Evolutionary conservation across 2,329 filamentous ascomycete genomes (phyloP).

Genomic region (Herpotrichia juniperi): DNA sequence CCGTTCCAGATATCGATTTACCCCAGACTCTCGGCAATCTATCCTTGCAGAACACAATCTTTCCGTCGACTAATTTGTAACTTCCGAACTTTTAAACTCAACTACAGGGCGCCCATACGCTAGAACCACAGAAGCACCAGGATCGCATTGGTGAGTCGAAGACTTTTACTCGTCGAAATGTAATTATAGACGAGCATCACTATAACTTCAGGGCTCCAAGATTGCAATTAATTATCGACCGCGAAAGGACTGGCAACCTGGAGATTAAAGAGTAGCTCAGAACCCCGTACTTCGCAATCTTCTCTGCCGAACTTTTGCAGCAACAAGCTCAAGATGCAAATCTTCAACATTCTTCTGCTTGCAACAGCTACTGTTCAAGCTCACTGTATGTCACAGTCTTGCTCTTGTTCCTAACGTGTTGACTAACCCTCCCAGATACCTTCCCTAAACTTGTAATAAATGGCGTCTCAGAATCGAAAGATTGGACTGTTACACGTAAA

Average conservation of each 20-base stretch:
- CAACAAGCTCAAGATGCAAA: constrained; percentile 19
- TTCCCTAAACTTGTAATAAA: constrained; percentile 34
- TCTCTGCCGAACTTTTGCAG: background rate
- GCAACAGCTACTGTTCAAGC: constrained; percentile 25
- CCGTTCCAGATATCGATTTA: background rate
- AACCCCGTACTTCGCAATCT: background rate
- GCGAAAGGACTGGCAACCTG: background rate
- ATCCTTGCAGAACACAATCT: constrained; percentile 3
- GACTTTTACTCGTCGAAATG: background rate
- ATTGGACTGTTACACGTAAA: constrained; percentile 30
- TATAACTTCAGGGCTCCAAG: background rate
- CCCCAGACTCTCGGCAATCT: constrained; percentile 14
- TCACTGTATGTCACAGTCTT: constrained; percentile 25
- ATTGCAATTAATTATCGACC: background rate
- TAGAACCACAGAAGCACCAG: background rate
- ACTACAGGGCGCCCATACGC: background rate
- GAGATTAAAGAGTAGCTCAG: background rate
- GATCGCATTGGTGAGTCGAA: background rate
- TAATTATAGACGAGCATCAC: background rate
- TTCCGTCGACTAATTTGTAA: background rate
- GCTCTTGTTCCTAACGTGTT: background rate
- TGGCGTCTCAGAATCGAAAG: constrained; percentile 29
- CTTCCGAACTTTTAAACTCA: background rate
- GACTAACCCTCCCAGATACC: constrained; percentile 22
- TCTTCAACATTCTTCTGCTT: constrained; percentile 22